Base-by-base conservation (phyloP, 176 grass and related monocot genomes). In the Triticum turgidum region DNA sequence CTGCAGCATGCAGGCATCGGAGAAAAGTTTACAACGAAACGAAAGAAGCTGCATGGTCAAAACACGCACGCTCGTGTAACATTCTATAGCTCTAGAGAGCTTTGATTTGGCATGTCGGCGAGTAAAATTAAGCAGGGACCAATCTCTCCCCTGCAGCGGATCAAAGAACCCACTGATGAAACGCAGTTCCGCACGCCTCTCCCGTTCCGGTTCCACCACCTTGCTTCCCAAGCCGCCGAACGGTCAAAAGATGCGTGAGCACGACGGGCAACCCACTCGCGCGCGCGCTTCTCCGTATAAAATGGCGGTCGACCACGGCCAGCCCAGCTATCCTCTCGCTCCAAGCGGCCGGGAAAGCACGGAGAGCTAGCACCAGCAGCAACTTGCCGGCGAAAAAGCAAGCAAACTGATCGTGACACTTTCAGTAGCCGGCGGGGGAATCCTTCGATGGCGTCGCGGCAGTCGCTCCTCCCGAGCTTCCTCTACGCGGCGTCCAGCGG, bases 381-480 rank as follows among this genome's bases (percentile, higher is more conserved):
- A 71, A 1, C 63, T 6, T 17, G 42, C 6, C 11, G 33, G 51
- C 65, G 18, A 13, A 24, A 29, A 35, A 20, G 51, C 21, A 30
- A 24, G 3, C 9, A 34, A 27, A 4, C 44, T 52, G 14, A 7
- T 45, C 61, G 61, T 45, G 38, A 45, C 37, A 18, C 64, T 80
- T 44, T 2, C 37, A 18, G 14, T 15, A 24, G 61, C 62, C 62
- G 61, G 15, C 15, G 73, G 25, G 58, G 35, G 0, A 29, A 52
- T 20, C 27, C 9, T 7, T 34, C 42, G 68, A 88, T 81, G 90
- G 88, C 83, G 82, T 86, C 88, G 65, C 88, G 94, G 33, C 83
- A 77, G 71, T 66, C 92, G 69, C 69, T 97, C 66, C 84, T 92
- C 70, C 95, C 95, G 22, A 94, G 73, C 84, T 94, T 87, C 86